Percentiles rank a stretch among this genome's conserved stretches.
These are phyloP conservation scores for Pyricularia sp. DNA, from an alignment of 2,329 filamentous ascomycete genomes.

Conservation along the genomic window DNA sequence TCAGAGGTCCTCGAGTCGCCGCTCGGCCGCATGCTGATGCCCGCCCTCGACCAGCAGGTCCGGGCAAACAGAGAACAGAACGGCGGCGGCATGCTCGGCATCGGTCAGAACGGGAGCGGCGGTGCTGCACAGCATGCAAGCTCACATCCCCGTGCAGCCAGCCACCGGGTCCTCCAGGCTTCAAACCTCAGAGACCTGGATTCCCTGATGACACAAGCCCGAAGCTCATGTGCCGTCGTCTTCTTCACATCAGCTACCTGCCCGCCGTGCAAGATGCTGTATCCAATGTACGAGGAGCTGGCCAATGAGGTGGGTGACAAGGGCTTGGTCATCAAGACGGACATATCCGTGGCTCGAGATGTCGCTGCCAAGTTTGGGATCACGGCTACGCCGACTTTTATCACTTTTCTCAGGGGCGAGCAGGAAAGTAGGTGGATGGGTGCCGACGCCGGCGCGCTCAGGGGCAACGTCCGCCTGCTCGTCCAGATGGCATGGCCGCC, in stretches of 20 bases:
- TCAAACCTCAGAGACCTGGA: constrained; percentile 52
- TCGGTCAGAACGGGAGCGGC: constrained; percentile 14
- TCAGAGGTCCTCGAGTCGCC: constrained; percentile 77
- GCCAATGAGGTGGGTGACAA: constrained; percentile 62
- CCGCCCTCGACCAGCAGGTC: constrained; percentile 50
- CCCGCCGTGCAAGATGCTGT: constrained; percentile 72
- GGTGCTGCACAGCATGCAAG: not conserved
- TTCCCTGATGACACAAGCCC: constrained; percentile 46
- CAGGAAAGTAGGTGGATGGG: constrained; percentile 76
- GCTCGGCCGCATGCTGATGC: constrained; percentile 79
- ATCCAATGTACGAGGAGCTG: constrained; percentile 72
- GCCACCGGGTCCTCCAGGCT: constrained; percentile 45
- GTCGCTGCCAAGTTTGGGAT: constrained; percentile 59
- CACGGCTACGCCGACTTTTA: constrained; percentile 76
- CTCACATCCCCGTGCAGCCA: not conserved
- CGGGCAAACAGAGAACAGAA: constrained; percentile 36
- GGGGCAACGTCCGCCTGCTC: constrained; percentile 63
- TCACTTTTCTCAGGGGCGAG: constrained; percentile 69
- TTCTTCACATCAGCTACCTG: constrained; percentile 93
- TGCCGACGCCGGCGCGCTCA: constrained; percentile 58
- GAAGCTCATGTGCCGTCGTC: constrained; percentile 63
- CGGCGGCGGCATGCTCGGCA: constrained; percentile 26
- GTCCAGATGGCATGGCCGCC: constrained; percentile 65
- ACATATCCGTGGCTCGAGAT: constrained; percentile 58
- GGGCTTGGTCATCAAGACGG: constrained; percentile 71